These are phyloP conservation scores for Lasiosphaeriaceae sp. DNA, from an alignment of 495 filamentous ascomycete genomes.

Conservation along the genomic window DNA sequence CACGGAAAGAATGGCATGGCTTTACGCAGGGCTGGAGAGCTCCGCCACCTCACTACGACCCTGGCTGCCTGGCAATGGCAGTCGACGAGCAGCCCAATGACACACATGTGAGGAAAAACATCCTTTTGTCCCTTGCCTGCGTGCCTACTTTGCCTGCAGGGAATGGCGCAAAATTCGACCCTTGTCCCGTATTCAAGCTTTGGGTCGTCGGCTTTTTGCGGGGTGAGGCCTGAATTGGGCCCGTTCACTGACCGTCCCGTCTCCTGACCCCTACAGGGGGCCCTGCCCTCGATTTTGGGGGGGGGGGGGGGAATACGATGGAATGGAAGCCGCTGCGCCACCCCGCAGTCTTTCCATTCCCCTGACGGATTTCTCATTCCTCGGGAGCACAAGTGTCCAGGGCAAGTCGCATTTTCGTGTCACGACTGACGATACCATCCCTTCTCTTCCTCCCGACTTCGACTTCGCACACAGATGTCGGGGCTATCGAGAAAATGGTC, in stretches of 20 bases:
- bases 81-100: neutral
- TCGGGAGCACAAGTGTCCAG: neutral
- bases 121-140: too few relatives aligned
- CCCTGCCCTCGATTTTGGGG: neutral
- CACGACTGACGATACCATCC: neutral
- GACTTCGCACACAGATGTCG: neutral
- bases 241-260: neutral
- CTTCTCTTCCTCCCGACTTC: neutral
- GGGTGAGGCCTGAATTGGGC: neutral
- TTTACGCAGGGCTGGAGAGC: neutral
- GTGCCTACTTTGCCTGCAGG: neutral
- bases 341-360: neutral
- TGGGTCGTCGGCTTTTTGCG: neutral
- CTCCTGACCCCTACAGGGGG: too few relatives aligned
- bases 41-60: neutral
- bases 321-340: neutral
- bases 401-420: neutral
- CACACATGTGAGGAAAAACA: neutral
- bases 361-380: neutral
- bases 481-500: constrained; percentile 1
- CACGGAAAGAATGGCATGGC: neutral
- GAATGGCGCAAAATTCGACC: neutral
- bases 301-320: neutral
- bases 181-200: neutral
- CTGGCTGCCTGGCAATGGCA: neutral